Evolutionary conservation across 140 eudicot genomes (phyloP).

Genomic region (Bidens hawaiensis): DNA sequence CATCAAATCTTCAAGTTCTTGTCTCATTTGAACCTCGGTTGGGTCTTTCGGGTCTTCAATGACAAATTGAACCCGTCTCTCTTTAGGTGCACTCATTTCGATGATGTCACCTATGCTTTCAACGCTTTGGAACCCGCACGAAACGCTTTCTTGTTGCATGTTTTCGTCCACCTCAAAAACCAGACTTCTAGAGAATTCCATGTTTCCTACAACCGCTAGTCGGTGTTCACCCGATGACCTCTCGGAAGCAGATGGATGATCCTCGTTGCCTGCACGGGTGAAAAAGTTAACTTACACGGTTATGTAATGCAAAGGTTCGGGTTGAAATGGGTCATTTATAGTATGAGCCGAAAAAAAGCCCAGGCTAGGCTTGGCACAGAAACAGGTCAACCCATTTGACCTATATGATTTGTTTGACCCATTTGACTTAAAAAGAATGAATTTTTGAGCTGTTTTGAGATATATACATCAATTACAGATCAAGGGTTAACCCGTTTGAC

Average conservation of each 20-base stretch:
- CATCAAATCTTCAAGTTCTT: conserved; percentile 62
- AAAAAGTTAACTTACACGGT: neutral
- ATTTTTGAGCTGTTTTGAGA: no score
- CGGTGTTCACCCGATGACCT: conserved; percentile 44
- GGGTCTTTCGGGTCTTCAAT: conserved; percentile 31
- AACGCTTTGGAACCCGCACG: conserved; percentile 61
- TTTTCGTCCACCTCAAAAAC: conserved; percentile 56
- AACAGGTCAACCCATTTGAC: neutral
- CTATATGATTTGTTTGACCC: no score
- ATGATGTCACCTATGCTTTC: conserved; percentile 53
- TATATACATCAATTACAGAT: no score
- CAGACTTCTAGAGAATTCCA: conserved; percentile 25
- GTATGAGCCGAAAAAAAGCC: neutral
- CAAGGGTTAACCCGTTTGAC: no score
- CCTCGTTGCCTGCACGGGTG: conserved; percentile 21
- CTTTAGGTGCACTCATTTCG: conserved; percentile 47
- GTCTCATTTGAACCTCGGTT: conserved; percentile 31
- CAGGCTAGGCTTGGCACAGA: neutral
- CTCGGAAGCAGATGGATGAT: conserved; percentile 30
- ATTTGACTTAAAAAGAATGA: no score
- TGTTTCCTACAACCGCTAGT: conserved; percentile 57
- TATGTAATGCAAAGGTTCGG: neutral
- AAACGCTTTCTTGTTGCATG: conserved; percentile 62
- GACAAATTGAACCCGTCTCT: conserved; percentile 51
- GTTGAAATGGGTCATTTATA: neutral